Conservation (phyloP, 768 basidiomycete genomes). For the Mycena capillaripes region DNA sequence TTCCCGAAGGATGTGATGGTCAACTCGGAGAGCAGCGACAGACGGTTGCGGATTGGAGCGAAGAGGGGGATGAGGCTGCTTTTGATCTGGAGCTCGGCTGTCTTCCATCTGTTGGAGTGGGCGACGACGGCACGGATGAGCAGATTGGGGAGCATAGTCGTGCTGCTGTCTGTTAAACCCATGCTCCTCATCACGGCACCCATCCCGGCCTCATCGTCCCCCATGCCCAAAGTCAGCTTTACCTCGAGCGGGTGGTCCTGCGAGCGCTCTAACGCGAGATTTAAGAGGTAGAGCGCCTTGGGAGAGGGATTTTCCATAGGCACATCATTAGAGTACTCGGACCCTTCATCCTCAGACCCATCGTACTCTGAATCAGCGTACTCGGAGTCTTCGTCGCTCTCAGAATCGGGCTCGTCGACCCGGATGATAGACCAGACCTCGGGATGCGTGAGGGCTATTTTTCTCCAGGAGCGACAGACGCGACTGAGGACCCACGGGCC, state of each 20-base stretch:
- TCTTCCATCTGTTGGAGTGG: constrained; percentile 24
- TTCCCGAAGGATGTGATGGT: background rate
- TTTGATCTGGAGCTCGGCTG: background rate
- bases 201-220: too few species aligned
- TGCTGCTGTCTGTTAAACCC: background rate
- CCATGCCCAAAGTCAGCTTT: background rate
- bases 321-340: too few species aligned
- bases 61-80: background rate
- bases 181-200: background rate
- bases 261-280: constrained; percentile 20
- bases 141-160: background rate
- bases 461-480: constrained; percentile 19
- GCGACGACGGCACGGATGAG: constrained; percentile 17
- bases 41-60: constrained; percentile 11
- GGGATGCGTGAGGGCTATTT: constrained; percentile 13
- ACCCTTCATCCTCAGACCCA: too few species aligned
- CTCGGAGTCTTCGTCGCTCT: background rate
- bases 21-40: constrained; percentile 6
- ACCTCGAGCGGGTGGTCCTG: background rate
- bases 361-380: too few species aligned
- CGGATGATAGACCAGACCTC: constrained; percentile 13
- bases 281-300: constrained; percentile 3
- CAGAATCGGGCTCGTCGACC: constrained; percentile 5
- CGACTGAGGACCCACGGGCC: constrained; percentile 18
- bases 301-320: background rate